These are phyloP conservation scores for Malassezia restricta DNA, from an alignment of 1,284 basidiomycete genomes.

Conservation along the genomic window DNA sequence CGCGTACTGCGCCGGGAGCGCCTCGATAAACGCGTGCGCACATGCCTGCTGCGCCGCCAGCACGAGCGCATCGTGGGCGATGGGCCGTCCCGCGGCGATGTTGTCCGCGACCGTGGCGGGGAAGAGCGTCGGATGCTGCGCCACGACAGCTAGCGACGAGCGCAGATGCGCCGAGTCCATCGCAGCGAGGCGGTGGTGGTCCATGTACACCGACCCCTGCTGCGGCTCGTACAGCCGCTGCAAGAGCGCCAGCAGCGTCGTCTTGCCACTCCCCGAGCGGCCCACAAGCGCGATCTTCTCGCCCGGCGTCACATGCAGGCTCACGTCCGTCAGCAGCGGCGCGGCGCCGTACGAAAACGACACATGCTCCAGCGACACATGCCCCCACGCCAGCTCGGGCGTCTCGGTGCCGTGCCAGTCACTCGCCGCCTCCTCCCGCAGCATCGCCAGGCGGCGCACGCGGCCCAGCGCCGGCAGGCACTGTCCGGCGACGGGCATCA, in stretches of 20 bases:
- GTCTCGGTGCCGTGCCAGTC: slow-evolving; percentile 5
- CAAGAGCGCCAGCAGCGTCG: slow-evolving; percentile 31
- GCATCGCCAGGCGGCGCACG: slow-evolving; percentile 49
- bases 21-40: slow-evolving; percentile 73
- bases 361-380: slow-evolving; percentile 27
- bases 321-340: slow-evolving; percentile 19
- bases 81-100: slow-evolving; percentile 25
- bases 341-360: slow-evolving; percentile 24
- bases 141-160: slow-evolving; percentile 31
- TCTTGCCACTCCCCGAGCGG: slow-evolving; percentile 37
- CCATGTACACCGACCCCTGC: slow-evolving; percentile 16
- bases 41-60: slow-evolving; percentile 63
- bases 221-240: slow-evolving; percentile 38
- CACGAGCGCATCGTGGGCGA: slow-evolving; percentile 48
- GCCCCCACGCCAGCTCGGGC: slow-evolving; percentile 14
- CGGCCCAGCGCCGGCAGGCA: neutral
- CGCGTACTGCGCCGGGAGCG: slow-evolving; percentile 69
- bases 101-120: slow-evolving; percentile 29
- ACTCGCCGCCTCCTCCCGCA: slow-evolving; percentile 55
- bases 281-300: slow-evolving; percentile 43
- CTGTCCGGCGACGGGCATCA: slow-evolving; percentile 47
- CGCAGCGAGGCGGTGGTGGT: slow-evolving; percentile 19
- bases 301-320: slow-evolving; percentile 21
- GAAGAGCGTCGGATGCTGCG: slow-evolving; percentile 32
- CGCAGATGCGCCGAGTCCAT: slow-evolving; percentile 24